These are phyloP conservation scores for Blastobotrys petasosporus DNA, from an alignment of 1,139 yeast genomes.

Conservation along the genomic window DNA sequence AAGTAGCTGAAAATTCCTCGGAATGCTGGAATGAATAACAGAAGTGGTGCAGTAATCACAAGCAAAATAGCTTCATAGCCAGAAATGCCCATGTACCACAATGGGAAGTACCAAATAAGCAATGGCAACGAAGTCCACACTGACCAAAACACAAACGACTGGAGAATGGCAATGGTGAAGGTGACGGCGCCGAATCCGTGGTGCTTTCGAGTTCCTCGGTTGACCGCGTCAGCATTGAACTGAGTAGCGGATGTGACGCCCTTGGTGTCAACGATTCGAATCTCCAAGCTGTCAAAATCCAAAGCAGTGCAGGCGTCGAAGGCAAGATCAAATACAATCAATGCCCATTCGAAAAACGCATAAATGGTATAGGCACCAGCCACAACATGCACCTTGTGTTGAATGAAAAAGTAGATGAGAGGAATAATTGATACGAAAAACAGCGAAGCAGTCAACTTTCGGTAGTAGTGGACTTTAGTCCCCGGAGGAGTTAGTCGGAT, in stretches of 20 bases:
- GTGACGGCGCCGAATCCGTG: constrained; percentile 27
- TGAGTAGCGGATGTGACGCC: constrained; percentile 30
- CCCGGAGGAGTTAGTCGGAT: constrained; percentile 49
- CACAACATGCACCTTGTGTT: constrained; percentile 79
- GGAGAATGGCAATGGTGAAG: constrained; percentile 29
- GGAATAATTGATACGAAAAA: constrained; percentile 76
- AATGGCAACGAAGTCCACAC: constrained; percentile 72
- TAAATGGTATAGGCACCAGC: constrained; percentile 95
- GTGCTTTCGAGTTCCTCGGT: constrained; percentile 16
- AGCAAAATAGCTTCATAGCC: constrained; percentile 80
- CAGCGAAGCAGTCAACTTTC: constrained; percentile 49
- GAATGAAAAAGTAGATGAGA: constrained; percentile 80
- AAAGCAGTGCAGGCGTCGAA: constrained; percentile 75
- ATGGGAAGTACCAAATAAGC: constrained; percentile 93
- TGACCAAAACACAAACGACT: constrained; percentile 71
- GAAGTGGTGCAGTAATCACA: constrained; percentile 51
- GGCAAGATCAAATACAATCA: constrained; percentile 73
- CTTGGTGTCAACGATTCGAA: constrained; percentile 39
- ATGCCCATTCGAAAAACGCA: constrained; percentile 91
- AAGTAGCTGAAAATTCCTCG: constrained; percentile 44
- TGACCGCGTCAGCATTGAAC: constrained; percentile 2
- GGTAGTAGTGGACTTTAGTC: constrained; percentile 44
- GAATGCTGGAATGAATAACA: constrained; percentile 52
- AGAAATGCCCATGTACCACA: constrained; percentile 96
- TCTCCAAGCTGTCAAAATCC: constrained; percentile 58